Percentiles rank a stretch among this genome's conserved stretches.
Conservation (phyloP, 441 rosid genomes). For the Daphne laureola region DNA sequence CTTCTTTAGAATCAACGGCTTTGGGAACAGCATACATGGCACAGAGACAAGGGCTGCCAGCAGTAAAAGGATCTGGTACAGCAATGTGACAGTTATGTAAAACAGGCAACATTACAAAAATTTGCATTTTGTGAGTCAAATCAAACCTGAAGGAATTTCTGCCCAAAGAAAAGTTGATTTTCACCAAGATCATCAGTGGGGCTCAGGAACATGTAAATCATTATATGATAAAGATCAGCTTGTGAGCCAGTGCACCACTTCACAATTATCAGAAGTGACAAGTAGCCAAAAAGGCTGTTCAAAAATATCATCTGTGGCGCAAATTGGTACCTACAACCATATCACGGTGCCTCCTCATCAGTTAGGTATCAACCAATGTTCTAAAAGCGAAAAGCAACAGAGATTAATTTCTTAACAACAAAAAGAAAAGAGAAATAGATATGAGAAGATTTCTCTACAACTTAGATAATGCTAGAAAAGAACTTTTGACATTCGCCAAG, state of each 20-base stretch:
- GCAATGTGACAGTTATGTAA: slow-evolving; percentile 5
- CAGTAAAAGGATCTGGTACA: slow-evolving; percentile 27
- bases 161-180: slow-evolving; percentile 38
- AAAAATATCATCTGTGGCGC: slow-evolving; percentile 42
- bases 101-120: not conserved
- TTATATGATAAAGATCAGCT: slow-evolving; percentile 40
- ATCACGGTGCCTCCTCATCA: not conserved
- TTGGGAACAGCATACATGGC: slow-evolving; percentile 45
- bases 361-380: not conserved
- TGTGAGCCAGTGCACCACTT: slow-evolving; percentile 47
- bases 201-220: slow-evolving; percentile 43
- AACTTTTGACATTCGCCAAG: too few relatives aligned
- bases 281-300: slow-evolving; percentile 42
- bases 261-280: slow-evolving; percentile 39
- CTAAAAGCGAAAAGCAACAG: too few relatives aligned
- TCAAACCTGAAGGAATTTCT: slow-evolving; percentile 33
- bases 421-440: too few relatives aligned
- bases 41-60: slow-evolving; percentile 32
- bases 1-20: slow-evolving; percentile 40
- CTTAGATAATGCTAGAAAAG: too few relatives aligned
- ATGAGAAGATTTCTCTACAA: too few relatives aligned
- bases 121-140: not conserved
- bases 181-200: slow-evolving; percentile 33
- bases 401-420: too few relatives aligned
- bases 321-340: slow-evolving; percentile 30